These are phyloP conservation scores for Westerdykella sp. DNA, from an alignment of 2,329 filamentous ascomycete species.

Conservation along the genomic window DNA sequence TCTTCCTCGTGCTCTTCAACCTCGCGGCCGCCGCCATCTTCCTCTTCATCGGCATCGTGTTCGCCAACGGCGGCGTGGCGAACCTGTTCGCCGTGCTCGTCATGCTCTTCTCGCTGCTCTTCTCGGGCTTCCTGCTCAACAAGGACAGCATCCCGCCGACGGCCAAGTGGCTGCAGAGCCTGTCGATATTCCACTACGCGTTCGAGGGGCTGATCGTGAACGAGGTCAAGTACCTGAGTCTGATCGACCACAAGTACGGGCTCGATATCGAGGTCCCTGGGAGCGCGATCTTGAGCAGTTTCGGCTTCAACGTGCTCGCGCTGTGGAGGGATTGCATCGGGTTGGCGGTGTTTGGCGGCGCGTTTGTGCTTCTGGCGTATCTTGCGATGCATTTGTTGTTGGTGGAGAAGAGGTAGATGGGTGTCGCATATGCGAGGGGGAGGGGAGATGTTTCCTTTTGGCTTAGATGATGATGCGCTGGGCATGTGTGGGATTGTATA, in stretches of 20 bases:
- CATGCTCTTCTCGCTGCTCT: slow-evolving; percentile 94
- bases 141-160: slow-evolving; percentile 84
- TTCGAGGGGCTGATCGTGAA: slow-evolving; percentile 97
- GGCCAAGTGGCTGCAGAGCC: slow-evolving; percentile 81
- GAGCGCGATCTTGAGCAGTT: slow-evolving; percentile 86
- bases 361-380: slow-evolving; percentile 85
- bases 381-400: slow-evolving; percentile 87
- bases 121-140: slow-evolving; percentile 89
- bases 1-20: slow-evolving; percentile 93
- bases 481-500: too few relatives aligned
- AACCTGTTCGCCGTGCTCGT: slow-evolving; percentile 91
- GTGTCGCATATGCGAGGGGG: too few relatives aligned
- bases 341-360: slow-evolving; percentile 71
- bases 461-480: too few relatives aligned
- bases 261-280: slow-evolving; percentile 95
- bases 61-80: slow-evolving; percentile 84
- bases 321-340: slow-evolving; percentile 81
- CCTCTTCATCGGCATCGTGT: slow-evolving; percentile 92
- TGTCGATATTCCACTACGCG: slow-evolving; percentile 97
- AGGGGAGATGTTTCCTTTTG: too few relatives aligned
- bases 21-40: slow-evolving; percentile 89
- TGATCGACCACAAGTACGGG: slow-evolving; percentile 92
- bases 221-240: slow-evolving; percentile 81
- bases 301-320: slow-evolving; percentile 84
- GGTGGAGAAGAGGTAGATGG: slow-evolving; percentile 69